Evolutionary conservation across 176 grass and related monocot species (phyloP).

Genomic region (Elymus sibiricus): DNA sequence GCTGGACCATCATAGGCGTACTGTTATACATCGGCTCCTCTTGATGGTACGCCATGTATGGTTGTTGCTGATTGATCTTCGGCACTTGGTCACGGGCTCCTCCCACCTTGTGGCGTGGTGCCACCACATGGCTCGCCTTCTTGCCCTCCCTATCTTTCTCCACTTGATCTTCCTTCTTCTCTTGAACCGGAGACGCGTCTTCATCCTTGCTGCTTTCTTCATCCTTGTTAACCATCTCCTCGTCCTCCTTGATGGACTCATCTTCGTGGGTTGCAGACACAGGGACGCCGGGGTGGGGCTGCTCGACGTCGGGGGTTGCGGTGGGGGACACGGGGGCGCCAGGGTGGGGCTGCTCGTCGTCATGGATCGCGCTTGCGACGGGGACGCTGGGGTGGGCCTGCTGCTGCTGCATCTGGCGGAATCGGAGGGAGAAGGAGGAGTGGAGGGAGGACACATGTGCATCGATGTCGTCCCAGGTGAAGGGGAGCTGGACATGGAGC

Average conservation of each 20-base stretch:
- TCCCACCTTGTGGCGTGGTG: too few relatives aligned
- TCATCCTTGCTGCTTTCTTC: neutral
- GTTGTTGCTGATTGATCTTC: neutral
- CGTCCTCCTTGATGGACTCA: neutral
- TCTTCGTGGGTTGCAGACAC: neutral
- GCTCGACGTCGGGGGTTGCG: neutral
- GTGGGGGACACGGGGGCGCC: too few relatives aligned
- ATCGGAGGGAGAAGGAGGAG: neutral
- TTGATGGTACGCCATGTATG: too few relatives aligned
- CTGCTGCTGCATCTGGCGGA: neutral
- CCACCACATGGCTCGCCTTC: too few relatives aligned
- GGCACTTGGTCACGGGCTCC: neutral
- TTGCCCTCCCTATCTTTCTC: neutral
- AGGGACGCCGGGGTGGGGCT: too few relatives aligned
- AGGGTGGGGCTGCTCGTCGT: too few relatives aligned
- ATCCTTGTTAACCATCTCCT: neutral
- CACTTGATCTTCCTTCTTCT: neutral
- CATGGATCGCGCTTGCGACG: too few relatives aligned
- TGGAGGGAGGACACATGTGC: conserved; percentile 41
- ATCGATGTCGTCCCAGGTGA: conserved; percentile 42
- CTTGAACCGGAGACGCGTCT: neutral
- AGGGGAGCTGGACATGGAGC: neutral
- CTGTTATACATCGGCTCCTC: too few relatives aligned
- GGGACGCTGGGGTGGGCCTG: too few relatives aligned
- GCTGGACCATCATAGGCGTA: too few relatives aligned